Conservation (phyloP, 106 monocot species). For the Allium cepa region DNA sequence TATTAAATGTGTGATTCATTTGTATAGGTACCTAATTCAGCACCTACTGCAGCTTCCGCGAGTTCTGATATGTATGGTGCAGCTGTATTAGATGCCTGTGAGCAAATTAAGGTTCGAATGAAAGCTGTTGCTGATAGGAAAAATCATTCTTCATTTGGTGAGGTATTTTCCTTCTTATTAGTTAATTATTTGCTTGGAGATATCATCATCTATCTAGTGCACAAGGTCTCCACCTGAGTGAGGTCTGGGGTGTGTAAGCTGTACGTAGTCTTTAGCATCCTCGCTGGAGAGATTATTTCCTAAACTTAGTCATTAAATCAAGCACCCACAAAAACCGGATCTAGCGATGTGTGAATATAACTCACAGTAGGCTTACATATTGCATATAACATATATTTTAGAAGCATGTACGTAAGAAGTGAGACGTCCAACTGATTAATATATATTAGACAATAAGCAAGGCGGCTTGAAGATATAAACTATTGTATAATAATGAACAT, state of each 20-base stretch:
- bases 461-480: too few relatives aligned
- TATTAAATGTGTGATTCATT: constrained; percentile 3
- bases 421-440: too few relatives aligned
- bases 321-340: neutral
- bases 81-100: constrained; percentile 96
- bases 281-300: neutral
- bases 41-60: constrained; percentile 98
- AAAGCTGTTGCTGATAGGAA: constrained; percentile 47
- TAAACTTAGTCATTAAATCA: neutral
- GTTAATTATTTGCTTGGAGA: neutral
- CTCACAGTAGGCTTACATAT: too few relatives aligned
- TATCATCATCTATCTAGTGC: neutral
- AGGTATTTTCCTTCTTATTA: constrained; percentile 32
- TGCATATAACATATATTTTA: too few relatives aligned
- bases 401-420: too few relatives aligned
- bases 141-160: constrained; percentile 51
- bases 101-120: constrained; percentile 90
- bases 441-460: too few relatives aligned
- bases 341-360: neutral
- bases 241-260: constrained; percentile 60
- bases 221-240: constrained; percentile 21
- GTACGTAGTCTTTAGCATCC: constrained; percentile 20
- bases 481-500: too few relatives aligned
- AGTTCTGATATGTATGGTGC: constrained; percentile 99
- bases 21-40: constrained; percentile 86